phyloP scores from a whole-genome alignment of 352 stramenopile species.

The Thraustochytrium sp. region DNA sequence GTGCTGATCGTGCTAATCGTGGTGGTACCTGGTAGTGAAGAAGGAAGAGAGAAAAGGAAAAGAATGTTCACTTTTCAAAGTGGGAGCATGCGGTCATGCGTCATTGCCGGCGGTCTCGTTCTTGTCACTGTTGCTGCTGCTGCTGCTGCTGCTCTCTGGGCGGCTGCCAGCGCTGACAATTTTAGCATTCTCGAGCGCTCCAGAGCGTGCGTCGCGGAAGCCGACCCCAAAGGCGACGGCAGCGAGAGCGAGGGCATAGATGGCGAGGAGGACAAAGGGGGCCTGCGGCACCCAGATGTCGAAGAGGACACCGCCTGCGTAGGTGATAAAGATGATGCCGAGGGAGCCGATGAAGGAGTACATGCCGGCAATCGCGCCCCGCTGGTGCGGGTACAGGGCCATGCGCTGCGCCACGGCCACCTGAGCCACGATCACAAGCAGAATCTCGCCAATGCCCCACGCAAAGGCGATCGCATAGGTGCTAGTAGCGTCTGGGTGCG shows the following conservation, averaged over 20 bases:
- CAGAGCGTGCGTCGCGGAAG: too few species aligned
- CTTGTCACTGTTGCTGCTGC: too few species aligned
- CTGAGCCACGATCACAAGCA: neutral
- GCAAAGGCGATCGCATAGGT: constrained; percentile 3
- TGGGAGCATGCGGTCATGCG: too few species aligned
- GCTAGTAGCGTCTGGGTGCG: neutral
- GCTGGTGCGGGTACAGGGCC: neutral
- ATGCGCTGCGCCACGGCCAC: neutral
- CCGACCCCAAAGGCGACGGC: neutral
- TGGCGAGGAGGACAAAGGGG: constrained; percentile 24
- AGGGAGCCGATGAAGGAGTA: constrained; percentile 24
- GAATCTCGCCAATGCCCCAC: constrained; percentile 30
- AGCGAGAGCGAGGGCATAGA: neutral
- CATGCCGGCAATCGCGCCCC: constrained; percentile 26
- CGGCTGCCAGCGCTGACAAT: too few species aligned
- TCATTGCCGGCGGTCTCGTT: too few species aligned
- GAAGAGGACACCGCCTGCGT: constrained; percentile 32
- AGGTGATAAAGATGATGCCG: constrained; percentile 40
- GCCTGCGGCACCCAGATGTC: constrained; percentile 10
- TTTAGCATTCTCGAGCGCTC: too few species aligned
- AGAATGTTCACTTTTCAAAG: too few species aligned
- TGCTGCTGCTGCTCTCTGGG: too few species aligned
- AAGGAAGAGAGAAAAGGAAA: too few species aligned
- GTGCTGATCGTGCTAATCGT: too few species aligned
- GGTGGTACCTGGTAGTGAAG: too few species aligned